A percentile compares a stretch with the other conserved stretches of the same genome.
Conservation (phyloP, 1,139 yeast species). For the Taphrina populina region DNA sequence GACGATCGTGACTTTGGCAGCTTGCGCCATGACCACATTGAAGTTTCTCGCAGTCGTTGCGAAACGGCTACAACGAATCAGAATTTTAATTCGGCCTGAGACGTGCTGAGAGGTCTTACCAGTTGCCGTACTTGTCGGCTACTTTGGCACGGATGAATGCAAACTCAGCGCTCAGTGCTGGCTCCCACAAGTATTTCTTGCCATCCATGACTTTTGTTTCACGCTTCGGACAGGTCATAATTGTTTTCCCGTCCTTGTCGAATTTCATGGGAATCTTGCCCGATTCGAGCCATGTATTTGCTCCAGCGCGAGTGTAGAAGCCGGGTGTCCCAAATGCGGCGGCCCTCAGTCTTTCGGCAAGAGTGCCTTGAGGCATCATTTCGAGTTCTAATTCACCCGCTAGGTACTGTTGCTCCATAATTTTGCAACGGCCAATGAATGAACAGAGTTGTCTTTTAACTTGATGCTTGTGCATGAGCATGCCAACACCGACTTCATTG, state of each 20-base stretch:
- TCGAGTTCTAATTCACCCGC: constrained; percentile 12
- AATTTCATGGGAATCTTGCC: constrained; percentile 17
- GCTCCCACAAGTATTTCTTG: constrained; percentile 48
- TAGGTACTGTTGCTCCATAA: constrained; percentile 17
- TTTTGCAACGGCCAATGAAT: constrained; percentile 19
- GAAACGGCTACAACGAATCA: constrained; percentile 42
- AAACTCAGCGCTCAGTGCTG: constrained; percentile 50
- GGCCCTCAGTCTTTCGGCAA: constrained; percentile 11
- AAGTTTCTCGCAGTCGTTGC: constrained; percentile 51
- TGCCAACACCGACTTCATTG: constrained; percentile 18
- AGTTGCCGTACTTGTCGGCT: constrained; percentile 50
- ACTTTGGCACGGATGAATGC: constrained; percentile 50
- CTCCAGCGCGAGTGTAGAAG: constrained; percentile 10
- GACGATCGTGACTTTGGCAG: constrained; percentile 49
- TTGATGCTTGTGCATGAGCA: constrained; percentile 12
- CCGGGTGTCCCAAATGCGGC: constrained; percentile 15
- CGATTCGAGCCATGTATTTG: constrained; percentile 10
- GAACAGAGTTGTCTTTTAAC: constrained; percentile 18
- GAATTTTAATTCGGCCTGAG: not conserved
- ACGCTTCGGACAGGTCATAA: constrained; percentile 22
- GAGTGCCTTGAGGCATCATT: constrained; percentile 13
- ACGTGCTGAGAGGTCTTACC: constrained; percentile 38
- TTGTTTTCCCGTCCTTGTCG: constrained; percentile 20
- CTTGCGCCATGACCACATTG: constrained; percentile 50
- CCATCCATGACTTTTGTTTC: constrained; percentile 48